Evolutionary conservation across 2,329 filamentous ascomycete genomes (phyloP).

Genomic region (Emergomyces africanus): DNA sequence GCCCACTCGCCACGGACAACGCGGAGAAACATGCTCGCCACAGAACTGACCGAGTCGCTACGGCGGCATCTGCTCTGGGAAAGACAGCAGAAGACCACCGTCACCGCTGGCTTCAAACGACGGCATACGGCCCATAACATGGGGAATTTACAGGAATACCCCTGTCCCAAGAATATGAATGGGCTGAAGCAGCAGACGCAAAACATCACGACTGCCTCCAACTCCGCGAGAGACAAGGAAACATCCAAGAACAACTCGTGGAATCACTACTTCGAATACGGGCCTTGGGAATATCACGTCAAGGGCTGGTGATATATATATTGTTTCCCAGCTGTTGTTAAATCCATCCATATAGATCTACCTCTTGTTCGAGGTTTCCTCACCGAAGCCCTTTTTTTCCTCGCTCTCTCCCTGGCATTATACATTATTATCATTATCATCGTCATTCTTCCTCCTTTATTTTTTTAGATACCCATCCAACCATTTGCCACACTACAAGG

Average conservation of each 20-base stretch:
- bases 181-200: constrained; percentile 35
- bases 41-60: constrained; percentile 85
- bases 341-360: no score
- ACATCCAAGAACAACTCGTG: constrained; percentile 56
- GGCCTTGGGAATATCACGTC: constrained; percentile 71
- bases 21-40: constrained; percentile 86
- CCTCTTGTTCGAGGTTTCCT: no score
- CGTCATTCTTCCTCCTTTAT: background rate
- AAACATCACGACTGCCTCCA: constrained; percentile 9
- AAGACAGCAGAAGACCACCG: constrained; percentile 83
- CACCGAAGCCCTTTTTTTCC: no score
- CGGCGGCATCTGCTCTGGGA: constrained; percentile 89
- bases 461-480: background rate
- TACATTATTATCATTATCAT: background rate
- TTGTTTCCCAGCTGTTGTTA: background rate
- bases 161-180: constrained; percentile 43
- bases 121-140: constrained; percentile 85
- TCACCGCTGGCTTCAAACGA: constrained; percentile 77
- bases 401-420: no score
- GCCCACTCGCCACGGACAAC: constrained; percentile 86
- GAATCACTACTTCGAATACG: constrained; percentile 77
- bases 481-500: no score
- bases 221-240: constrained; percentile 42
- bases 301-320: constrained; percentile 79
- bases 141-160: constrained; percentile 73